Evolutionary conservation across 257 asterid genomes (phyloP).

Genomic region (Plantago elongata): DNA sequence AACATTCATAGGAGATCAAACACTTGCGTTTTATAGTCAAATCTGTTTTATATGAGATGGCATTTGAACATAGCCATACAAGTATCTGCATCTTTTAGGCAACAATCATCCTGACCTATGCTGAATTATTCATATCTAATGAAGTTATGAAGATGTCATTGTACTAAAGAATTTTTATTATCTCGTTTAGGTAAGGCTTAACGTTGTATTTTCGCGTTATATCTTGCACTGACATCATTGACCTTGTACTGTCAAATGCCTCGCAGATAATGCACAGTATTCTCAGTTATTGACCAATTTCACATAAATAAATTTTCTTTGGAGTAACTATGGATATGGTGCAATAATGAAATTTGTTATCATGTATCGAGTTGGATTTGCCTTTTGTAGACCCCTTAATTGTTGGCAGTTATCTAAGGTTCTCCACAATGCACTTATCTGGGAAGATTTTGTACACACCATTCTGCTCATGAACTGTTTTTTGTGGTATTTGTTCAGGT

Average conservation of each 20-base stretch:
- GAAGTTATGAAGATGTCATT: not conserved
- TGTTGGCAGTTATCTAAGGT: not conserved
- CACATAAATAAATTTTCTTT: too few relatives aligned
- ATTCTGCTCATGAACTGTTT: conserved; percentile 15
- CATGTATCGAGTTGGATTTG: too few relatives aligned
- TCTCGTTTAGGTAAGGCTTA: not conserved
- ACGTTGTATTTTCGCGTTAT: not conserved
- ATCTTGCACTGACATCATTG: not conserved
- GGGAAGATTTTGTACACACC: not conserved
- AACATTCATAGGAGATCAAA: not conserved
- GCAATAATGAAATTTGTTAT: too few relatives aligned
- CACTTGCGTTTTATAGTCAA: not conserved
- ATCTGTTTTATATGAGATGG: not conserved
- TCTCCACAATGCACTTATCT: not conserved
- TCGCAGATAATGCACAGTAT: not conserved
- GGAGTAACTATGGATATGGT: too few relatives aligned
- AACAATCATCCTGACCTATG: not conserved
- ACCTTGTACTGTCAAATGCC: not conserved
- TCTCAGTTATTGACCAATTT: too few relatives aligned
- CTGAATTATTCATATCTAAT: not conserved
- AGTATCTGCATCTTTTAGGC: not conserved
- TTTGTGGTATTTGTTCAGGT: conserved; percentile 47
- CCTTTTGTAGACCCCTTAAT: too few relatives aligned
- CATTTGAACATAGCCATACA: not conserved
- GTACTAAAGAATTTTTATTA: not conserved